Percentiles rank a stretch among this genome's conserved stretches.
phyloP scores from a whole-genome alignment of 2,329 filamentous ascomycete species.

The Beauveria scarabaeidicola region DNA sequence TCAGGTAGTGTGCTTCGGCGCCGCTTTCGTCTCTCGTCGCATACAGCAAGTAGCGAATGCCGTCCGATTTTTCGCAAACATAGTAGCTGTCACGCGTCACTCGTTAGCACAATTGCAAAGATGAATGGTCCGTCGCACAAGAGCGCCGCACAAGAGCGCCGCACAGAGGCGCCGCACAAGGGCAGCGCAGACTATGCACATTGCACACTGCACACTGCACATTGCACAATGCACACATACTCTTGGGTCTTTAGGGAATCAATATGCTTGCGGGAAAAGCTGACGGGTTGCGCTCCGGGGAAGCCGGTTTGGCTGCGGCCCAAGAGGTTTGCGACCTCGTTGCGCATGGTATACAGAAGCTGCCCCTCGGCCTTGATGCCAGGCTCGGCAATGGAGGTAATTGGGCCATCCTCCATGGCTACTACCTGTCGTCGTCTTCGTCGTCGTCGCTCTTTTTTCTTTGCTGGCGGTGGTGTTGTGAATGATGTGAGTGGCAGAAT shows the following conservation, averaged over 20 bases:
- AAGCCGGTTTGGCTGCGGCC: constrained; percentile 60
- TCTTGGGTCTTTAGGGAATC: constrained; percentile 74
- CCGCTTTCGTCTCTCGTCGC: constrained; percentile 57
- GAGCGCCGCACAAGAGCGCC: neutral
- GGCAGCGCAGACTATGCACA: neutral
- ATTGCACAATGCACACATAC: constrained; percentile 27
- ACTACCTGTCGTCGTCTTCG: too few relatives aligned
- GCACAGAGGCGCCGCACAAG: neutral
- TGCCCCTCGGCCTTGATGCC: constrained; percentile 58
- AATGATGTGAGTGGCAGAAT: neutral
- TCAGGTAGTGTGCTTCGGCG: constrained; percentile 74
- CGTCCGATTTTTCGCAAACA: constrained; percentile 97
- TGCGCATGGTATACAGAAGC: constrained; percentile 54
- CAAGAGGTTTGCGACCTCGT: constrained; percentile 69
- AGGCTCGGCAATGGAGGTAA: constrained; percentile 48
- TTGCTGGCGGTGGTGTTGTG: neutral
- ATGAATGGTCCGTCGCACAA: neutral
- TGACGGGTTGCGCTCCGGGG: constrained; percentile 89
- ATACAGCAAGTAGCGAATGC: constrained; percentile 91
- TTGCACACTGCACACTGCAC: too few relatives aligned
- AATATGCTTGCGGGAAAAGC: constrained; percentile 74
- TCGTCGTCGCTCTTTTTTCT: neutral
- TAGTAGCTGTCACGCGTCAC: constrained; percentile 57
- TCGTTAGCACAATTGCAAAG: constrained; percentile 5
- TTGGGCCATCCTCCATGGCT: constrained; percentile 22